Evolutionary conservation across 225 moss, liverwort and hornwort genomes (phyloP).

Genomic region (Polytrichum commune): DNA sequence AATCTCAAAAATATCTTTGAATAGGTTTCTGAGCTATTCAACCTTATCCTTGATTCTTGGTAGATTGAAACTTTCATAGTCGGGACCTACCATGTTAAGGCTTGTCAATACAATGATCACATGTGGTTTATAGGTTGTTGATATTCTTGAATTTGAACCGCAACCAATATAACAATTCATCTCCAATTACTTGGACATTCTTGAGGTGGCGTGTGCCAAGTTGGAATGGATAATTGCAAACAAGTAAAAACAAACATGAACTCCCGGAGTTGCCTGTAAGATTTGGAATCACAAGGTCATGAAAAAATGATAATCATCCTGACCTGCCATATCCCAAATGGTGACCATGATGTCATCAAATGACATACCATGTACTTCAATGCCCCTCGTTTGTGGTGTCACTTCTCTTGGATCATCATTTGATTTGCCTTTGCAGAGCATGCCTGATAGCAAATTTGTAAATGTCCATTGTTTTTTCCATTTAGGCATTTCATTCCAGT

Average conservation of each 20-base stretch:
- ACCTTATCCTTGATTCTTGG: neutral
- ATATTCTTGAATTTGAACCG: constrained; percentile 10
- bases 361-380: constrained; percentile 21
- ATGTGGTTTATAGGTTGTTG: neutral
- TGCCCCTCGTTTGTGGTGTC: constrained; percentile 20
- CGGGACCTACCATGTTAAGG: neutral
- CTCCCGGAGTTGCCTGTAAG: neutral
- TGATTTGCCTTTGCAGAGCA: too few relatives aligned
- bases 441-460: too few relatives aligned
- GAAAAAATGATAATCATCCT: constrained; percentile 34
- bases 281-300: constrained; percentile 39
- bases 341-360: constrained; percentile 10
- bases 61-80: neutral
- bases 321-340: constrained; percentile 43
- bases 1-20: neutral
- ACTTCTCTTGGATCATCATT: too few relatives aligned
- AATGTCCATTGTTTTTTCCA: too few relatives aligned
- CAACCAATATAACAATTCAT: constrained; percentile 5
- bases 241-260: constrained; percentile 21
- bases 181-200: neutral
- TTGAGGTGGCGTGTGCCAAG: neutral
- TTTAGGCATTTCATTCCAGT: too few relatives aligned
- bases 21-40: neutral
- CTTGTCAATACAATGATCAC: constrained; percentile 2
- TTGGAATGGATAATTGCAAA: constrained; percentile 17